Base-by-base conservation (phyloP, 176 grass and related monocot genomes). In the Triticum monococcum region DNA sequence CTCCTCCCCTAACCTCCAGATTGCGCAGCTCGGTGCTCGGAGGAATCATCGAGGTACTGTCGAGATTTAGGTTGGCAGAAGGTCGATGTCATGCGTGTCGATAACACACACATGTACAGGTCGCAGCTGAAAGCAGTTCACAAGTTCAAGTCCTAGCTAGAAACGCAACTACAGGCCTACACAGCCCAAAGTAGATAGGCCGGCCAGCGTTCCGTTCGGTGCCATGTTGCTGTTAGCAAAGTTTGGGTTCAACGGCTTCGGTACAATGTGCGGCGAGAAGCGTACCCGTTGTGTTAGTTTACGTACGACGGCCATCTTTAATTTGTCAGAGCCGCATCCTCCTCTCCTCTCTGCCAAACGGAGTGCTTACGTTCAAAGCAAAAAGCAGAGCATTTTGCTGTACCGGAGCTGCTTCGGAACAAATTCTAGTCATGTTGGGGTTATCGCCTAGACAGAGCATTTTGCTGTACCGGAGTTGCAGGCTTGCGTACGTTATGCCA, bases 1-100 rank as follows among this genome's bases (percentile, higher is more conserved):
- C 73, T 75, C 72, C 72, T 75, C 72, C 12, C 72, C 72, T 24
- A 75, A 75, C 41, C 72, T 75, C 72, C 72, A 14, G 69, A 32
- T 31, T 72, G 46, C 20, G 56, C 77, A 79, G 77, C 54, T 23
- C 22, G 32, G 31, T 10, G 8, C 7, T 18, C 8, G 66, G 16
- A 69, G 32, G 72, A 28, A 28, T 50, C 72, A 75, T 43, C 31
- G 12, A 10, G 13, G 65, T 72, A 10, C 56, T 59, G 56, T 59
- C 56, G 56, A 59, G 20, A 59, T 59, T 59, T 59, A 59, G 56
- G 56, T 59, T 22, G 56, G 56, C 56, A 9, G 3, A 59, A 11
- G 0, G 76, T 17, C n/a, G n/a, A 3, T 8, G 1, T 24, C 38
- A 14, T 23, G 18, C 40, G 69, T 72, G 68, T 40, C 36, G 8